Evolutionary conservation across 139 green algal species (phyloP).

Genomic region (Yamagishiella unicocca): DNA sequence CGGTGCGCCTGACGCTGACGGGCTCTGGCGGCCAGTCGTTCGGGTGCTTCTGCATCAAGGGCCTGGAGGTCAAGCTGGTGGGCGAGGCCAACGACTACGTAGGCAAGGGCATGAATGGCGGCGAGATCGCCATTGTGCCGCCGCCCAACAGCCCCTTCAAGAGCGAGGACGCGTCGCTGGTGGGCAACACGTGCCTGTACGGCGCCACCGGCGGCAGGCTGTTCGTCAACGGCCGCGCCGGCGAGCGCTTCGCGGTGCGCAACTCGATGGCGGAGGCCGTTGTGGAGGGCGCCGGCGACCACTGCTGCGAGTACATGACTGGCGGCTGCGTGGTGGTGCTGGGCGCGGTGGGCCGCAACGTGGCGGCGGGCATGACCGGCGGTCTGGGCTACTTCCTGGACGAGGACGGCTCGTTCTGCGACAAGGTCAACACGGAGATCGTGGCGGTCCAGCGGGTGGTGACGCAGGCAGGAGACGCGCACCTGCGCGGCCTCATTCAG

Average conservation of each 20-base stretch:
- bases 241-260: slow-evolving; percentile 86
- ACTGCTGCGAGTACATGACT: slow-evolving; percentile 99
- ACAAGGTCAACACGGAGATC: slow-evolving; percentile 98
- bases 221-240: slow-evolving; percentile 94
- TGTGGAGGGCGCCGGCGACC: slow-evolving; percentile 97
- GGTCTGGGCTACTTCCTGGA: slow-evolving; percentile 98
- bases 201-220: slow-evolving; percentile 95
- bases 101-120: slow-evolving; percentile 98
- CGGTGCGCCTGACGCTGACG: slow-evolving; percentile 83
- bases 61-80: slow-evolving; percentile 86
- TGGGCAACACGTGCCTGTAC: slow-evolving; percentile 99
- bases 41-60: slow-evolving; percentile 67
- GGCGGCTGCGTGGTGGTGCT: slow-evolving; percentile 81
- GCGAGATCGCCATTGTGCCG: slow-evolving; percentile 93
- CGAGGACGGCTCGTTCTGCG: slow-evolving; percentile 90
- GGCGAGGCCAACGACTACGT: slow-evolving; percentile 99
- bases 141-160: slow-evolving; percentile 75
- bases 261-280: slow-evolving; percentile 95
- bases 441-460: slow-evolving; percentile 93
- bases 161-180: slow-evolving; percentile 80
- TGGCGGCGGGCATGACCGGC: slow-evolving; percentile 98
- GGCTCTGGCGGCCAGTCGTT: slow-evolving; percentile 75
- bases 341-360: slow-evolving; percentile 94
- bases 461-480: slow-evolving; percentile 86
- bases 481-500: slow-evolving; percentile 89